A percentile compares a stretch with the other conserved stretches of the same genome.
Evolutionary conservation across 768 basidiomycete genomes (phyloP).

Genomic region (Tubosaeta sp.): DNA sequence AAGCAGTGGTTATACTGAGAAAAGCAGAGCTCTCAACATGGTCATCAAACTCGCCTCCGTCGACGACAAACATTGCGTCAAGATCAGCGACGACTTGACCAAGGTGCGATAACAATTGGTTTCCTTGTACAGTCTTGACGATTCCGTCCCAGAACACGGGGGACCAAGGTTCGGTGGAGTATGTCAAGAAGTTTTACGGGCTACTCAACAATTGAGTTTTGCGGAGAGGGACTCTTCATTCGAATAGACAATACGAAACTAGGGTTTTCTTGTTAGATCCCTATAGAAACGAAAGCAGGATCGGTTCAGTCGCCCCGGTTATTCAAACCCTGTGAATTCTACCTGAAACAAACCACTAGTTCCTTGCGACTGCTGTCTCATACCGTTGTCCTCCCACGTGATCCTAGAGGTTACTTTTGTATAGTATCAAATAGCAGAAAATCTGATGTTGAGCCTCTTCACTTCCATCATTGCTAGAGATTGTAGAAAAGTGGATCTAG

Average conservation of each 20-base stretch:
- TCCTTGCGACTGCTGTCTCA: neutral
- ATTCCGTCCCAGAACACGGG: slow-evolving; percentile 61
- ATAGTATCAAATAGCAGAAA: neutral
- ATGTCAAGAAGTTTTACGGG: slow-evolving; percentile 43
- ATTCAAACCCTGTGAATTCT: neutral
- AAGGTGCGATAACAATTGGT: slow-evolving; percentile 47
- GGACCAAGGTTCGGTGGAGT: slow-evolving; percentile 49
- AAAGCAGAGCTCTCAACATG: slow-evolving; percentile 85
- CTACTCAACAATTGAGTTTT: neutral
- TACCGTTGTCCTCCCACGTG: neutral
- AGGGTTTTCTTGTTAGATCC: neutral
- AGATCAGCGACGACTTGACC: slow-evolving; percentile 87
- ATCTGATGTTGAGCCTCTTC: neutral
- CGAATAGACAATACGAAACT: neutral
- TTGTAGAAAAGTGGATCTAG: neutral
- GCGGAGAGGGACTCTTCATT: neutral
- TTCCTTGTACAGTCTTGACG: neutral
- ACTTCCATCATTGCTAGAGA: neutral
- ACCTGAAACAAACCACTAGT: neutral
- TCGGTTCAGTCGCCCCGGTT: neutral
- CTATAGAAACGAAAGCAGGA: neutral
- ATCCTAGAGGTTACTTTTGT: neutral
- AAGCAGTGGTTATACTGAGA: slow-evolving; percentile 44
- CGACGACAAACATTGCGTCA: slow-evolving; percentile 73
- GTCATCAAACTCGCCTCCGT: slow-evolving; percentile 89